phyloP scores from a whole-genome alignment of 306 rosid species.

The Dryas drummondii region DNA sequence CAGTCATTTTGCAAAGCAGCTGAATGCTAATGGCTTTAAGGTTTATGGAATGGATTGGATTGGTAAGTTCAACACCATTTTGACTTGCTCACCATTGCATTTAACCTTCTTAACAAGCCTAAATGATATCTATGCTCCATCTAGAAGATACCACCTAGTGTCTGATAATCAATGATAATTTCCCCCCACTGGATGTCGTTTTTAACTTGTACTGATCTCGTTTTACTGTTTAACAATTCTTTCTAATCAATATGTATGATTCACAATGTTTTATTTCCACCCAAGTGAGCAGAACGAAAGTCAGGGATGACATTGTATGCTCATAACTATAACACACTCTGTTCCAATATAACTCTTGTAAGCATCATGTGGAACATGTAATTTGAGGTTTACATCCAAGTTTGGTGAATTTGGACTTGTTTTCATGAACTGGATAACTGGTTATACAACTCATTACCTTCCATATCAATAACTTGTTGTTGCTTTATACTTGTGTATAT shows the following conservation, averaged over 20 bases:
- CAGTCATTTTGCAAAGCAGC: constrained; percentile 67
- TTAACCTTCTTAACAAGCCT: neutral
- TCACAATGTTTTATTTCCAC: neutral
- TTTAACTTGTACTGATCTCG: neutral
- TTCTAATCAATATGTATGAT: neutral
- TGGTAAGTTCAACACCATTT: constrained; percentile 52
- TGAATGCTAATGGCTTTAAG: constrained; percentile 80
- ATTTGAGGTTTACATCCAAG: too few species aligned
- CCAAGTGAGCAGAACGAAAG: neutral
- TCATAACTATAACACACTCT: neutral
- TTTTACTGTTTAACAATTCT: neutral
- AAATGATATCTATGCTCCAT: neutral
- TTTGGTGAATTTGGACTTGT: too few species aligned
- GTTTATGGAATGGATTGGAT: constrained; percentile 97
- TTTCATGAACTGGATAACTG: too few species aligned
- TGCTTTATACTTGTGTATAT: neutral
- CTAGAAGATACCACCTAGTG: neutral
- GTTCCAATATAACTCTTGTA: neutral
- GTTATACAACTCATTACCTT: neutral
- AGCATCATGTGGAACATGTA: too few species aligned
- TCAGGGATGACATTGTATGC: neutral
- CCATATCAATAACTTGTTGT: neutral
- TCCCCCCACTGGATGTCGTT: neutral
- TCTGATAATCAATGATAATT: neutral
- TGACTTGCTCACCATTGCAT: neutral